phyloP scores from a whole-genome alignment of 2,329 filamentous ascomycete genomes.

The Tolypocladium tundrense region DNA sequence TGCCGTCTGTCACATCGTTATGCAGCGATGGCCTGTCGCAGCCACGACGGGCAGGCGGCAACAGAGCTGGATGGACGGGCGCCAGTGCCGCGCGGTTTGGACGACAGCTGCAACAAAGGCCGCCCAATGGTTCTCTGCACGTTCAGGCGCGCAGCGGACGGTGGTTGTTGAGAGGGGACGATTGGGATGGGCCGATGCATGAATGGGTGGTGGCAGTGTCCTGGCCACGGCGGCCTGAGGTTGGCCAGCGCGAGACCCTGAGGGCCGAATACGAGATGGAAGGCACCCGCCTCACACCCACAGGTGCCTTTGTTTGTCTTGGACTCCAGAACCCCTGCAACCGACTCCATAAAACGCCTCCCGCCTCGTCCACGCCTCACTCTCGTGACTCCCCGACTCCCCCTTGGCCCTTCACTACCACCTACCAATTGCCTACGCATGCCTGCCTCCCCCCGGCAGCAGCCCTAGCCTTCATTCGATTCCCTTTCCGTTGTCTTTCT shows the following conservation, averaged over 20 bases:
- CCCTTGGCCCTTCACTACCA: background rate
- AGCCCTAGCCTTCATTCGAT: conserved; percentile 1
- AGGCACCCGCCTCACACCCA: background rate
- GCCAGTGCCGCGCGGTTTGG: background rate
- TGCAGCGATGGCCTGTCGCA: background rate
- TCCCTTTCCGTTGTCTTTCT: conserved; percentile 1
- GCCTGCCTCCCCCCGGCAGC: background rate
- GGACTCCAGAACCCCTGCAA: background rate
- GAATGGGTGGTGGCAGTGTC: background rate
- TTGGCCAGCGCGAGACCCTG: background rate
- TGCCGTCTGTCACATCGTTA: background rate
- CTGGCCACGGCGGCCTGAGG: background rate
- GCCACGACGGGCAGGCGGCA: background rate
- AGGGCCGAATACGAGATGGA: background rate
- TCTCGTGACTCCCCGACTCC: background rate
- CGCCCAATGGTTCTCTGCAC: background rate
- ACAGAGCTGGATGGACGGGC: background rate
- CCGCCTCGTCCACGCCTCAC: background rate
- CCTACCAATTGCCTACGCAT: background rate
- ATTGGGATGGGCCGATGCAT: background rate
- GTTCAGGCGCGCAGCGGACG: background rate
- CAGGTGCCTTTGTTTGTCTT: background rate
- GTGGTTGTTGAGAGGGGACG: background rate
- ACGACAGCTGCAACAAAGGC: background rate
- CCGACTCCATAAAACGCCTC: background rate